phyloP scores from a whole-genome alignment of 2,329 filamentous ascomycete species.

The Colletotrichum sp. region DNA sequence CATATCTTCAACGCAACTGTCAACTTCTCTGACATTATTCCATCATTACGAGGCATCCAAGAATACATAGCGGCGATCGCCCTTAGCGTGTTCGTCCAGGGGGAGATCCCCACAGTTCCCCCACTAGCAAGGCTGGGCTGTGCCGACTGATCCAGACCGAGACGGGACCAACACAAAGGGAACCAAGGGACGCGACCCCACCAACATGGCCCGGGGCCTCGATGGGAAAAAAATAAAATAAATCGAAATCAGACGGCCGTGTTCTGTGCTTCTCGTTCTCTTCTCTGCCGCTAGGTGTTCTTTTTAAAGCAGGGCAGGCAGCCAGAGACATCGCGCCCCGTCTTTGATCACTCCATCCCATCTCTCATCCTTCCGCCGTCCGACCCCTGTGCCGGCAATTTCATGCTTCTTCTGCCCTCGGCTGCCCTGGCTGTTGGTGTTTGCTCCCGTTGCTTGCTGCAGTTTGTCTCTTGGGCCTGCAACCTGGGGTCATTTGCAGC shows the following conservation, averaged over 20 bases:
- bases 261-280: background rate
- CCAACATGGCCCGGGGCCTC: background rate
- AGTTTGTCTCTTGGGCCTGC: background rate
- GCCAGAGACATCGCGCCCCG: background rate
- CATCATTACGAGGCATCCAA: background rate
- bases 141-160: conserved; percentile 19
- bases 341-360: background rate
- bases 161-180: background rate
- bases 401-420: background rate
- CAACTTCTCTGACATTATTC: background rate
- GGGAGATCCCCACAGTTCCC: conserved; percentile 5
- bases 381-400: background rate
- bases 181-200: background rate
- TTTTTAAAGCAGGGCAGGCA: background rate
- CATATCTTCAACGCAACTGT: background rate
- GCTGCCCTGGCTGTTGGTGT: background rate
- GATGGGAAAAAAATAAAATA: background rate
- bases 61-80: background rate
- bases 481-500: background rate
- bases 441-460: background rate
- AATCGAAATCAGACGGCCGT: background rate
- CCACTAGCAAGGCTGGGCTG: conserved; percentile 16
- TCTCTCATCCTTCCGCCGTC: background rate
- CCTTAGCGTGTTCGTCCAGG: conserved; percentile 9
- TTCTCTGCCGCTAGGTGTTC: background rate